Conservation (phyloP, 2,329 filamentous ascomycete genomes). For the Aspergillus arachidicola region DNA sequence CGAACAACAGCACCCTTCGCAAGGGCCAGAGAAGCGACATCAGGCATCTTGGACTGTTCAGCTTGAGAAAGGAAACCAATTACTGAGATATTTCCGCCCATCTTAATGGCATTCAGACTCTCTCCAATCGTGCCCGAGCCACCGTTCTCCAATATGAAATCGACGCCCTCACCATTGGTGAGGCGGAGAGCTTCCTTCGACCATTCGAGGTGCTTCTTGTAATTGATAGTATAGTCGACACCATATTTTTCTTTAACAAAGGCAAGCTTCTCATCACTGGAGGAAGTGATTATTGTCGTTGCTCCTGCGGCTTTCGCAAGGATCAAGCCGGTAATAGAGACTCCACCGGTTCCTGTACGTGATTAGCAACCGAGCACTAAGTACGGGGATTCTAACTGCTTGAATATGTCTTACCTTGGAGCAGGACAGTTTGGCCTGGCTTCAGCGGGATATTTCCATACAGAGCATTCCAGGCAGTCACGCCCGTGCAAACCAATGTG, state of each 20-base stretch:
- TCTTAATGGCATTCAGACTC: slow-evolving; percentile 9
- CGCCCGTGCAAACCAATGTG: slow-evolving; percentile 40
- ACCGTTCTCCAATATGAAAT: slow-evolving; percentile 45
- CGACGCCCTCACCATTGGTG: slow-evolving; percentile 44
- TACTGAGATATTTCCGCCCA: slow-evolving; percentile 1
- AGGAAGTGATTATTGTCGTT: slow-evolving; percentile 49
- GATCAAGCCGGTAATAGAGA: slow-evolving; percentile 42
- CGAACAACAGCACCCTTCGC: slow-evolving; percentile 36
- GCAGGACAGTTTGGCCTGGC: slow-evolving; percentile 16
- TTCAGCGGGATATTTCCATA: slow-evolving; percentile 34
- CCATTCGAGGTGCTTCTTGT: slow-evolving; percentile 6
- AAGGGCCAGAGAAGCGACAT: slow-evolving; percentile 11
- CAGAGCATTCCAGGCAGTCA: slow-evolving; percentile 48
- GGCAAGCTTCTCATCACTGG: slow-evolving; percentile 38
- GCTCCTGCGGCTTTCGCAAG: slow-evolving; percentile 49
- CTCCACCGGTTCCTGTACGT: slow-evolving; percentile 45
- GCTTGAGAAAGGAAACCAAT: slow-evolving; percentile 7
- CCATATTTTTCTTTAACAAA: slow-evolving; percentile 39
- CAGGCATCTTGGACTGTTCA: neutral
- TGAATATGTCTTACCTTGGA: slow-evolving; percentile 25
- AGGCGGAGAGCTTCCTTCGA: slow-evolving; percentile 18
- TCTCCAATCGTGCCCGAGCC: slow-evolving; percentile 47
- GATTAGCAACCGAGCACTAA: neutral
- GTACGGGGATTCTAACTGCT: neutral
- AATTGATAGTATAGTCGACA: slow-evolving; percentile 48